Evolutionary conservation across 106 monocot species (phyloP).

Genomic region (Dendrobium catenatum): DNA sequence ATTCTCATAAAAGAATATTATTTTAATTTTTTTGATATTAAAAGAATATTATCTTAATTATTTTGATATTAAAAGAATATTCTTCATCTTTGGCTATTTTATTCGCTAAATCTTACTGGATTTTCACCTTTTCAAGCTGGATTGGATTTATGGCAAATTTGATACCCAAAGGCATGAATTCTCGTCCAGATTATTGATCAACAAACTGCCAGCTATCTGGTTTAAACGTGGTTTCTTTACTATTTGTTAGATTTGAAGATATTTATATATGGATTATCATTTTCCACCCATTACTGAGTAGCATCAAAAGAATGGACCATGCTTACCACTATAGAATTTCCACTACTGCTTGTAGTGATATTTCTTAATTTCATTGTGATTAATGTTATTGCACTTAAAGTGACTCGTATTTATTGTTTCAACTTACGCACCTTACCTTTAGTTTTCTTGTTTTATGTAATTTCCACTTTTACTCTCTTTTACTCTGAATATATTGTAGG

Average conservation of each 20-base stretch:
- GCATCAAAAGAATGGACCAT: too few relatives aligned
- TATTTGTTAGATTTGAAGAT: background rate
- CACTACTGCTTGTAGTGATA: background rate
- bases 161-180: background rate
- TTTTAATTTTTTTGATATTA: background rate
- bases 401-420: background rate
- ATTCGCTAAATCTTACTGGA: background rate
- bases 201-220: background rate
- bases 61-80: background rate
- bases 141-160: background rate
- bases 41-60: background rate
- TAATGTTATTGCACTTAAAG: background rate
- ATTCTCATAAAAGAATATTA: background rate
- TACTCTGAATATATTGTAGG: conserved; percentile 24
- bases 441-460: background rate
- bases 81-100: background rate
- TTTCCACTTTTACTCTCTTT: background rate
- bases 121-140: background rate
- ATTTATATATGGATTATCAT: background rate
- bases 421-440: background rate
- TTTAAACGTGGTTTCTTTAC: background rate
- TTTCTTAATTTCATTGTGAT: background rate
- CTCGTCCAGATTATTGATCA: background rate
- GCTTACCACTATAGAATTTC: too few relatives aligned
- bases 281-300: too few relatives aligned